Evolutionary conservation across 2,329 filamentous ascomycete species (phyloP).

Genomic region (Phoma sp.): DNA sequence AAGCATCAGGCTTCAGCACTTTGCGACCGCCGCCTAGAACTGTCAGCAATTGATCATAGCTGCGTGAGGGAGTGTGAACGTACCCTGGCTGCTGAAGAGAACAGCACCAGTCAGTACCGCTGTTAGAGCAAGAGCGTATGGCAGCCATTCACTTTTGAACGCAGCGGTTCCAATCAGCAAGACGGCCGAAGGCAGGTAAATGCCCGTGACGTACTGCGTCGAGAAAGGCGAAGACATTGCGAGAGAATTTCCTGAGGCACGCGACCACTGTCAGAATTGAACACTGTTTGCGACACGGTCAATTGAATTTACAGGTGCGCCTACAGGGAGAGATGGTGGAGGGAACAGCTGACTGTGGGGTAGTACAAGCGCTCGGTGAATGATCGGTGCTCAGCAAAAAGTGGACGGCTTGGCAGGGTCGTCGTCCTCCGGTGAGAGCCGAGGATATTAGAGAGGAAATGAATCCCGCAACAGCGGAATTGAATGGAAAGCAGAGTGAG

Average conservation of each 20-base stretch:
- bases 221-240: slow-evolving; percentile 26
- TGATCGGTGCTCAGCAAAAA: slow-evolving; percentile 14
- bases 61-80: neutral
- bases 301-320: slow-evolving; percentile 5
- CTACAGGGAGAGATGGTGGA: neutral
- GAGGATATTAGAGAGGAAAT: slow-evolving; percentile 3
- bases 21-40: slow-evolving; percentile 72
- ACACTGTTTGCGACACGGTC: neutral
- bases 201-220: slow-evolving; percentile 70
- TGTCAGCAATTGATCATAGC: neutral
- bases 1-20: slow-evolving; percentile 83
- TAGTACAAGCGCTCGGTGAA: slow-evolving; percentile 9
- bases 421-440: slow-evolving; percentile 2
- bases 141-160: slow-evolving; percentile 73
- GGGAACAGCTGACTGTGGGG: slow-evolving; percentile 3
- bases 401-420: slow-evolving; percentile 12
- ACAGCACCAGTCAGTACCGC: slow-evolving; percentile 58
- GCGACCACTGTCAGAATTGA: neutral
- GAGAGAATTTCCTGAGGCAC: neutral
- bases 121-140: slow-evolving; percentile 72
- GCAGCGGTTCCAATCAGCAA: slow-evolving; percentile 78
- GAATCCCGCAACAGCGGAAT: slow-evolving; percentile 7
- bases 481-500: neutral
- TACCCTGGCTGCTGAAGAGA: slow-evolving; percentile 13
- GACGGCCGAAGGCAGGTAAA: slow-evolving; percentile 82